phyloP scores from a whole-genome alignment of 2,329 filamentous ascomycete species.

The Coleophoma cylindrospora region DNA sequence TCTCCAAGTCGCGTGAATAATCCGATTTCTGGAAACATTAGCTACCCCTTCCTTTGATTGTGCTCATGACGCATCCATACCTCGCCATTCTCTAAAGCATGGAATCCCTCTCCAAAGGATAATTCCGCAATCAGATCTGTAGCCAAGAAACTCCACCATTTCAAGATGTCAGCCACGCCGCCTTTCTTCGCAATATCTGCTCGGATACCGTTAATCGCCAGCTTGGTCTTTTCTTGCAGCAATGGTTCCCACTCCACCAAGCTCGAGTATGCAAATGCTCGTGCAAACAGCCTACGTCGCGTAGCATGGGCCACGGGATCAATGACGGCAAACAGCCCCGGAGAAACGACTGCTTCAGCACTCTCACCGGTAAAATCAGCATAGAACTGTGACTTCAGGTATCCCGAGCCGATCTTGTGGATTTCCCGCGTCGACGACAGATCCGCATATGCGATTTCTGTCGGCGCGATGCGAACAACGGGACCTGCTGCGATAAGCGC shows the following conservation, averaged over 20 bases:
- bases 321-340: constrained; percentile 33
- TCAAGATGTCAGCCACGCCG: constrained; percentile 39
- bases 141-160: constrained; percentile 49
- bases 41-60: not conserved
- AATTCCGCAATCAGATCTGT: constrained; percentile 50
- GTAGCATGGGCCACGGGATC: constrained; percentile 33
- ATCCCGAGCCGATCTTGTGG: constrained; percentile 27
- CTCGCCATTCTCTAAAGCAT: constrained; percentile 43
- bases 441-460: constrained; percentile 34
- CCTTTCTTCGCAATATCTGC: constrained; percentile 32
- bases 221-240: constrained; percentile 30
- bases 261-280: constrained; percentile 31
- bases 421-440: constrained; percentile 25
- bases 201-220: constrained; percentile 37
- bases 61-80: constrained; percentile 24
- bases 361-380: constrained; percentile 10
- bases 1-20: constrained; percentile 34
- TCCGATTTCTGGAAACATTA: not conserved
- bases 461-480: constrained; percentile 23
- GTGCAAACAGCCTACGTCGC: constrained; percentile 31
- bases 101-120: constrained; percentile 50
- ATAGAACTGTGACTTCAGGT: constrained; percentile 30
- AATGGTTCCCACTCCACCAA: constrained; percentile 26
- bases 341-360: not conserved
- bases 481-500: not conserved